Conservation (phyloP, 192 early-diverging fungal species). For the Entomortierella parvispora region DNA sequence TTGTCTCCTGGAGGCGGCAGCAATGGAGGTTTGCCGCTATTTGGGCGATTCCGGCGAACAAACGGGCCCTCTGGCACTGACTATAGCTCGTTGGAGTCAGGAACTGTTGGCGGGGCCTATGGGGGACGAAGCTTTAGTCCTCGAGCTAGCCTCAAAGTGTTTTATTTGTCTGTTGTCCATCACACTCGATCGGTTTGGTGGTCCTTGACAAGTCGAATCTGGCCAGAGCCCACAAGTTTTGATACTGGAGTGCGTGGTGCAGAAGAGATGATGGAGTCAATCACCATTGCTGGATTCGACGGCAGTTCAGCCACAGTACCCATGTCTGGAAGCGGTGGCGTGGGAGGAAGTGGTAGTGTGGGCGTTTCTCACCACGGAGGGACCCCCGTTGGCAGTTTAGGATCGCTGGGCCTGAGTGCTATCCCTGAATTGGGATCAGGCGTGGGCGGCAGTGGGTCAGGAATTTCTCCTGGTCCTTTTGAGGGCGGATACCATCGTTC, state of each 20-base stretch:
- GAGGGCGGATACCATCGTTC: constrained; percentile 25
- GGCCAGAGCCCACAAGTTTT: constrained; percentile 36
- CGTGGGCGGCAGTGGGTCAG: not conserved
- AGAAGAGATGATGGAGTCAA: constrained; percentile 35
- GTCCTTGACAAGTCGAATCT: constrained; percentile 34
- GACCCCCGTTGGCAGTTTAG: constrained; percentile 33
- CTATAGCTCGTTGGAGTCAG: constrained; percentile 44
- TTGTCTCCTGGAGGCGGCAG: constrained; percentile 13
- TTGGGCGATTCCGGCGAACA: constrained; percentile 32
- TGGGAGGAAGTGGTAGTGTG: not conserved
- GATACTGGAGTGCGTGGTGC: not conserved
- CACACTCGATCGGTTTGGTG: constrained; percentile 43
- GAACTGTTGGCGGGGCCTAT: constrained; percentile 22
- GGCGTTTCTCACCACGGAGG: constrained; percentile 19
- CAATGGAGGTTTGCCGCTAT: constrained; percentile 13
- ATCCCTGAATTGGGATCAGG: constrained; percentile 19
- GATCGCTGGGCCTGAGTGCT: constrained; percentile 21
- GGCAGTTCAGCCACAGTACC: constrained; percentile 19
- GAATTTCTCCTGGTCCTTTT: not conserved
- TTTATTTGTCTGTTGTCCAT: constrained; percentile 42
- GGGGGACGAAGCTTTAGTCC: constrained; percentile 25
- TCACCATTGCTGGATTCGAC: constrained; percentile 43
- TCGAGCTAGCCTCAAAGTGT: constrained; percentile 29
- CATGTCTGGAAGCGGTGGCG: constrained; percentile 10
- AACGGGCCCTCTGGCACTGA: constrained; percentile 22